Conservation (phyloP, 768 basidiomycete species). For the Boletus rubropictus region DNA sequence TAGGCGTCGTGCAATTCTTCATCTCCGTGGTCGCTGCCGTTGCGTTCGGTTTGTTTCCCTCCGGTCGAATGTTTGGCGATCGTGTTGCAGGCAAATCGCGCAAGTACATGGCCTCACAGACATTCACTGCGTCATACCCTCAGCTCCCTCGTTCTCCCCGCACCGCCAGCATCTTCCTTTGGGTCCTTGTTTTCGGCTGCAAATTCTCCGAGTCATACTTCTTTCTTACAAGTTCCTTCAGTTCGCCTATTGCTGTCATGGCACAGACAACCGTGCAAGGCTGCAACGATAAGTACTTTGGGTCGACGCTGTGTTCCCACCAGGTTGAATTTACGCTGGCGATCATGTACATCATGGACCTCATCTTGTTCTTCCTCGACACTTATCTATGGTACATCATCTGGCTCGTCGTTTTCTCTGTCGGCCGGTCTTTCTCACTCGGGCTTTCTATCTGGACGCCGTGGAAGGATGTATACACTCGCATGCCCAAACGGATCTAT, state of each 20-base stretch:
- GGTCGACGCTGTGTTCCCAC: slow-evolving; percentile 74
- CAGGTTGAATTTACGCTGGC: slow-evolving; percentile 92
- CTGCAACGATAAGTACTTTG: slow-evolving; percentile 82
- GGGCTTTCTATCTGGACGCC: slow-evolving; percentile 99
- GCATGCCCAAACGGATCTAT: slow-evolving; percentile 96
- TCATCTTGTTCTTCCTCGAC: slow-evolving; percentile 97
- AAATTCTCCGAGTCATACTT: slow-evolving; percentile 97
- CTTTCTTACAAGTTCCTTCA: slow-evolving; percentile 96
- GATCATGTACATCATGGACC: slow-evolving; percentile 99
- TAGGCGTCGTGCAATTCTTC: slow-evolving; percentile 92
- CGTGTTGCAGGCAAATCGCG: slow-evolving; percentile 95
- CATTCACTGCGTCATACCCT: slow-evolving; percentile 97
- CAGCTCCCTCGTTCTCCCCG: slow-evolving; percentile 66
- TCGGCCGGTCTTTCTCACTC: slow-evolving; percentile 82
- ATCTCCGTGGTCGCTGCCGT: slow-evolving; percentile 80
- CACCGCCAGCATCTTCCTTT: slow-evolving; percentile 77
- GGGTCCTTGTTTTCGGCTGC: slow-evolving; percentile 93
- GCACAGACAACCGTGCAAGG: slow-evolving; percentile 89
- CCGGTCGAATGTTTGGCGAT: slow-evolving; percentile 98
- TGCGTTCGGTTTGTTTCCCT: slow-evolving; percentile 84
- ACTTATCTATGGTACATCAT: slow-evolving; percentile 99
- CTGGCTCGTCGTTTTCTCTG: slow-evolving; percentile 94
- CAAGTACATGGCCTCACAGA: slow-evolving; percentile 98
- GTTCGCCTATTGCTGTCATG: slow-evolving; percentile 94
- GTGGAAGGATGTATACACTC: slow-evolving; percentile 95